Base-by-base conservation (phyloP, 148 eudicot genomes). In the Vaccinium vitisidaea region DNA sequence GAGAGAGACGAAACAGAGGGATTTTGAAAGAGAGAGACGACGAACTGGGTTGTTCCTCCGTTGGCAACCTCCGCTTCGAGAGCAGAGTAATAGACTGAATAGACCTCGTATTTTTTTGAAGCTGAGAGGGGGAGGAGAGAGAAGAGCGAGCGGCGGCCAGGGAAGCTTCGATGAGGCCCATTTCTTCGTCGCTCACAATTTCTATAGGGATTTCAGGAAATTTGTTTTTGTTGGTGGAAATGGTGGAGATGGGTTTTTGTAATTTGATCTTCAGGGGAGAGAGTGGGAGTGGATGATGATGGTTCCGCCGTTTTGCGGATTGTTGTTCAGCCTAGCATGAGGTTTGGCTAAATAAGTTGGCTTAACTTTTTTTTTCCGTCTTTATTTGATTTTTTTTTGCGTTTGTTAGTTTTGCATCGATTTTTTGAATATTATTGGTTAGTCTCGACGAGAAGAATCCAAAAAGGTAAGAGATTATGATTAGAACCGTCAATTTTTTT, bases 111-210 rank as follows among this genome's bases (percentile, higher is more conserved):
- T 80, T 90, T 16, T 82, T 81, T 27, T 52, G 86, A 54, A 86
- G 77, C 27, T 36, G 88, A 55, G 88, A 2, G 19, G 85, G 43
- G 16, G 86, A 55, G 46, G 81, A 36, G 13, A 79, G 83, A 80
- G 76, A 59, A 77, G 88, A 80, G 84, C 86, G 75, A n/a, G 90
- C 56, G 30, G 90, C 82, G 82, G 94, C 87, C 3, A 95, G 81
- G 75, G 98, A 95, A 21, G 95, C 88, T 71, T 95, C 98, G 54
- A 95, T 93, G 18, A 95, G 78, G 3, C 93, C 92, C 98, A 95
- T 95, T 82, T 95, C 98, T 83, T 94, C 95, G 18, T 94, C 94
- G 86, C 88, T 88, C 11, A 94, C 84, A 69, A 95, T 93, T 81
- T 95, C 98, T 8, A 88, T 83, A 73, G 93, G 92, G 88, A 94